Evolutionary conservation across 1,284 basidiomycete genomes (phyloP).

Genomic region (Ceratobasidium sp.): DNA sequence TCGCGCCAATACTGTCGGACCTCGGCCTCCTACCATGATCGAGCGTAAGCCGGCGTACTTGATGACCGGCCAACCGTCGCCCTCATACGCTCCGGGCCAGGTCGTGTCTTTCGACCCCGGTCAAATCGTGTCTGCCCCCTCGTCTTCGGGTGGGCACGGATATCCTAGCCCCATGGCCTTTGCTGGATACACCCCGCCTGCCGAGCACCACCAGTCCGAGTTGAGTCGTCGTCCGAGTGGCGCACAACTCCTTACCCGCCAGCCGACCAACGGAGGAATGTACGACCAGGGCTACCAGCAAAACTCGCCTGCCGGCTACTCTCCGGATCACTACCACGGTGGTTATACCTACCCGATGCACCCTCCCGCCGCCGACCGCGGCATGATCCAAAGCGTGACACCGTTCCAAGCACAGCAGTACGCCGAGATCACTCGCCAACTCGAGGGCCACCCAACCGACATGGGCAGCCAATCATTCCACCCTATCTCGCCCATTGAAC

Average conservation of each 20-base stretch:
- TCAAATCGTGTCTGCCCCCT: slow-evolving; percentile 28
- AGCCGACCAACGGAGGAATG: slow-evolving; percentile 40
- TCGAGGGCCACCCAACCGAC: slow-evolving; percentile 31
- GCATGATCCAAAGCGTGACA: slow-evolving; percentile 44
- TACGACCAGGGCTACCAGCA: slow-evolving; percentile 39
- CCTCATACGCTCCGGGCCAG: slow-evolving; percentile 32
- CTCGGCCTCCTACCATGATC: slow-evolving; percentile 48
- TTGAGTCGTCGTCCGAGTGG: slow-evolving; percentile 46
- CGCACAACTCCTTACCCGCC: slow-evolving; percentile 36
- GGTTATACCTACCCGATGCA: slow-evolving; percentile 39
- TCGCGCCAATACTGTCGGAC: slow-evolving; percentile 41
- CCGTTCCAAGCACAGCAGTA: slow-evolving; percentile 49
- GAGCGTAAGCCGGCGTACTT: slow-evolving; percentile 40
- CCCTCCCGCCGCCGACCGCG: slow-evolving; percentile 1
- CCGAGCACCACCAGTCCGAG: slow-evolving; percentile 46
- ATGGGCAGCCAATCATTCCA: slow-evolving; percentile 23
- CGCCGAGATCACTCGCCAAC: slow-evolving; percentile 47
- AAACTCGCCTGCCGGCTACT: slow-evolving; percentile 2
- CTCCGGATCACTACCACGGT: slow-evolving; percentile 10
- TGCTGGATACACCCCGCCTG: slow-evolving; percentile 45
- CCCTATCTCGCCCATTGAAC: slow-evolving; percentile 37
- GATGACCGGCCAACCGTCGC: slow-evolving; percentile 33
- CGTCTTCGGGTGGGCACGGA: background rate
- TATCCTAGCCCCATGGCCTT: slow-evolving; percentile 40
- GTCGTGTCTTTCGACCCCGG: slow-evolving; percentile 32